Percentiles rank a stretch among this genome's conserved stretches.
Evolutionary conservation across 2,329 filamentous ascomycete genomes (phyloP).

Genomic region (Penicillium sp.): DNA sequence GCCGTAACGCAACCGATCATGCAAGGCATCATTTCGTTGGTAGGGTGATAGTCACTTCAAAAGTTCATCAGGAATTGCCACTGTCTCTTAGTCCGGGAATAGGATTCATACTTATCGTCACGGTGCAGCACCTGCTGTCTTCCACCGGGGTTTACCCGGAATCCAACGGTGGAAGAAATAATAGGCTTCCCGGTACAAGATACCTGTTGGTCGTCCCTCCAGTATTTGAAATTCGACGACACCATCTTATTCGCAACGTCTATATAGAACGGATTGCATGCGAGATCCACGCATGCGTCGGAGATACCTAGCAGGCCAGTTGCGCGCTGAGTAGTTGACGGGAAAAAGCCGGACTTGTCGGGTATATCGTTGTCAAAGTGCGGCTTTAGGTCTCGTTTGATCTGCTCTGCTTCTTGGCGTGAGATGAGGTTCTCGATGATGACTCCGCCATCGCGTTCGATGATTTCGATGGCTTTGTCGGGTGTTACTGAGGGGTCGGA

Average conservation of each 20-base stretch:
- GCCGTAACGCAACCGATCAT: slow-evolving; percentile 43
- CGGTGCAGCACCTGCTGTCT: slow-evolving; percentile 41
- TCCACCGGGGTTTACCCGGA: slow-evolving; percentile 39
- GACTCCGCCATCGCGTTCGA: slow-evolving; percentile 13
- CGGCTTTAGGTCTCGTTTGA: slow-evolving; percentile 40
- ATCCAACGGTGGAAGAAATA: slow-evolving; percentile 39
- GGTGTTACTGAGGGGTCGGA: slow-evolving; percentile 2
- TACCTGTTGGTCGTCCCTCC: slow-evolving; percentile 33
- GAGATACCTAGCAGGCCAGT: slow-evolving; percentile 41
- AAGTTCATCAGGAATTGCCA: not conserved
- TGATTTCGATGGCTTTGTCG: slow-evolving; percentile 3
- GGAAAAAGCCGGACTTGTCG: slow-evolving; percentile 44
- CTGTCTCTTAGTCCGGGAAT: too few species aligned
- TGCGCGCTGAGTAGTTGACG: slow-evolving; percentile 40
- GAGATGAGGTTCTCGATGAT: slow-evolving; percentile 37
- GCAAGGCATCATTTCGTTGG: slow-evolving; percentile 36
- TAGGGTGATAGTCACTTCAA: slow-evolving; percentile 26
- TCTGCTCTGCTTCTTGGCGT: slow-evolving; percentile 32
- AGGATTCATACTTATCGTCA: slow-evolving; percentile 32
- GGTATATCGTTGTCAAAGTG: slow-evolving; percentile 38
- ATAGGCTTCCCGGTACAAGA: slow-evolving; percentile 38
- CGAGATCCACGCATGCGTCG: slow-evolving; percentile 39
- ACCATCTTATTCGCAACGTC: slow-evolving; percentile 35
- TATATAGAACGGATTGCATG: slow-evolving; percentile 37
- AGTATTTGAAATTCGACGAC: slow-evolving; percentile 38